Evolutionary conservation across 257 asterid species (phyloP).

Genomic region (Plectranthus barbatus): DNA sequence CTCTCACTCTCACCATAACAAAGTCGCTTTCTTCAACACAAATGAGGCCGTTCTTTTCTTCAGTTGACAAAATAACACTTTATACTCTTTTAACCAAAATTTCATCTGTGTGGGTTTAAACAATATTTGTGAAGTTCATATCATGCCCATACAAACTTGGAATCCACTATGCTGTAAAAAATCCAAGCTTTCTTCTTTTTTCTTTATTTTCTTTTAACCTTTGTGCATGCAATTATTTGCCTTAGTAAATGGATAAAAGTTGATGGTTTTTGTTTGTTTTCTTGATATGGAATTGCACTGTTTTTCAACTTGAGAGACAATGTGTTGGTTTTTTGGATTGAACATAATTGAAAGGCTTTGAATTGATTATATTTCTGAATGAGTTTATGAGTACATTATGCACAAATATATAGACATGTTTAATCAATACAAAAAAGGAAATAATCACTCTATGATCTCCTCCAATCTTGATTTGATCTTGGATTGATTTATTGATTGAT

Average conservation of each 20-base stretch:
- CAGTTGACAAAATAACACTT: conserved; percentile 38
- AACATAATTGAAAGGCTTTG: too few species aligned
- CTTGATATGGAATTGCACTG: conserved; percentile 5
- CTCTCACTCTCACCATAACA: conserved; percentile 20
- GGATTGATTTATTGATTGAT: too few species aligned
- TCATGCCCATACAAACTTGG: conserved; percentile 8
- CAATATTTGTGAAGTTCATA: background rate
- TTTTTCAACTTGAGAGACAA: background rate
- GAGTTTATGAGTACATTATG: too few species aligned
- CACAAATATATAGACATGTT: too few species aligned
- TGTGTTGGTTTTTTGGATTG: too few species aligned
- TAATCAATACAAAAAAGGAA: too few species aligned
- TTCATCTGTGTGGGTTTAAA: background rate
- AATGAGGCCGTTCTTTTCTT: conserved; percentile 22
- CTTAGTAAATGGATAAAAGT: background rate
- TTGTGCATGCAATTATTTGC: conserved; percentile 8
- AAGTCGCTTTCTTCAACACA: conserved; percentile 35
- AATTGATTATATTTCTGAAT: too few species aligned
- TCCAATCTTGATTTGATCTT: too few species aligned
- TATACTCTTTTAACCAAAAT: conserved; percentile 14
- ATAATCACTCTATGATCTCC: too few species aligned
- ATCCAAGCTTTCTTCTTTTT: background rate
- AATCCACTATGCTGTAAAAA: background rate
- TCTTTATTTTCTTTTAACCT: background rate
- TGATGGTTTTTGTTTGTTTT: conserved; percentile 19